Base-by-base conservation (phyloP, 108 stramenopile genomes). In the Pseudonitzschia delicatissima region DNA sequence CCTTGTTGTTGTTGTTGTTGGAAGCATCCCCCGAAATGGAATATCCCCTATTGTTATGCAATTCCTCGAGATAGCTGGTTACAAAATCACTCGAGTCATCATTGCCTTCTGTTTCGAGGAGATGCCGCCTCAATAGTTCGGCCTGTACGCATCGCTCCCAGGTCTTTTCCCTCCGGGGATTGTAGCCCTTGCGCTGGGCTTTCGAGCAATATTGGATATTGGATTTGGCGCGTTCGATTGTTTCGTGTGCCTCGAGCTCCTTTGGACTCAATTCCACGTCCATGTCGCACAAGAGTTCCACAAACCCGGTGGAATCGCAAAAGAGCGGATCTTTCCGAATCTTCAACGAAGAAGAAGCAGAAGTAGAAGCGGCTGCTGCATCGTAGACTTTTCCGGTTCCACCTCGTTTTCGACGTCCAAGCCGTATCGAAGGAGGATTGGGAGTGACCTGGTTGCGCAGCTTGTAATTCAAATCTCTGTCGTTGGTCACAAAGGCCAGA, bases 81-180 rank as follows among this genome's bases (percentile, higher is more conserved):
- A 55, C 29, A 33, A 55, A 35, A 27, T n/a, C 53, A 55, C 31
- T 33, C 2, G 7, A 7, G 8, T 17, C 20, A 21, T 49, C 20
- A 20, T 9, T 1, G 0, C 15, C 7, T 20, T 9, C 7, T 49
- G 48, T 55, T 12, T 31, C 26, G 5, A 23, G n/a, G 53, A 53
- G 52, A 36, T 20, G 45, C 5, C 58, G 58, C 20, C 68, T 45
- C 12, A 61, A 45, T 45, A 35, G 27, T 35, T 71, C 62, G 29
- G 62, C 70, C 37, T 62, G 62, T 17, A 71, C 62, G 27, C 62
- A 62, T 23, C 70, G 61, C 25, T 71, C 45, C 70, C 70, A 71
- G 25, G 70, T 71, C 34, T 53, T 55, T 51, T 71, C 70, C 27
- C 70, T 60, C 0, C 62, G 50, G 11, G 62, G 70, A 18, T 71